Conservation (phyloP, 805 yeast species). For the Metschnikowia cubensis region DNA sequence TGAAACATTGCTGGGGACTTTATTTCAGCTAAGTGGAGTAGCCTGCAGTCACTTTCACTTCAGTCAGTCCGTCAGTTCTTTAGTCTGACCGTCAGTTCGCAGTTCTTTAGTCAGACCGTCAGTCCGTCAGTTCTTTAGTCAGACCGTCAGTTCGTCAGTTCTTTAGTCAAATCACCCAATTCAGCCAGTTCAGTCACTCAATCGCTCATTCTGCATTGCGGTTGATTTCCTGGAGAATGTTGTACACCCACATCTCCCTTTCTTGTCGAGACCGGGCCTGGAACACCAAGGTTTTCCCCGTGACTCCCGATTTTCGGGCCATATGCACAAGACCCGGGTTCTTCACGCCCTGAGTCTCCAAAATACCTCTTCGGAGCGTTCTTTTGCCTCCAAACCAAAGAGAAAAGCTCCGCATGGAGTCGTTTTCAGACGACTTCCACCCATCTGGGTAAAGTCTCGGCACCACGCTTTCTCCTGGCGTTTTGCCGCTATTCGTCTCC, state of each 20-base stretch:
- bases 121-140: no score
- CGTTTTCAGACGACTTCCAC: constrained; percentile 78
- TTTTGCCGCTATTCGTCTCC: constrained; percentile 36
- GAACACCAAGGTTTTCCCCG: constrained; percentile 68
- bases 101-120: no score
- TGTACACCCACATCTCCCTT: constrained; percentile 74
- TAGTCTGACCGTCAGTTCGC: no score
- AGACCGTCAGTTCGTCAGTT: no score
- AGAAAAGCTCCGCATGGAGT: constrained; percentile 70
- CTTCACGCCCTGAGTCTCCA: constrained; percentile 16
- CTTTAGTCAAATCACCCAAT: no score
- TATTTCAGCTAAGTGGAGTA: no score
- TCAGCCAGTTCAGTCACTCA: no score
- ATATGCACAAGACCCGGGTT: constrained; percentile 45
- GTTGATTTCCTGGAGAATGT: constrained; percentile 43
- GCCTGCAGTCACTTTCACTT: no score
- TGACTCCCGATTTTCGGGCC: constrained; percentile 55
- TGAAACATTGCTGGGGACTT: no score
- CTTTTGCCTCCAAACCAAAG: constrained; percentile 73
- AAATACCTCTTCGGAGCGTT: constrained; percentile 8
- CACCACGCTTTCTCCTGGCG: constrained; percentile 53
- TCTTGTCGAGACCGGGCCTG: constrained; percentile 80
- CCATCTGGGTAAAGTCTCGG: constrained; percentile 82
- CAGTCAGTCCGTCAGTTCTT: no score
- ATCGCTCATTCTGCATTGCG: constrained; percentile 23